A percentile compares a stretch with the other conserved stretches of the same genome.
phyloP scores from a whole-genome alignment of 1,284 basidiomycete genomes.

The Polyporus tsugae region DNA sequence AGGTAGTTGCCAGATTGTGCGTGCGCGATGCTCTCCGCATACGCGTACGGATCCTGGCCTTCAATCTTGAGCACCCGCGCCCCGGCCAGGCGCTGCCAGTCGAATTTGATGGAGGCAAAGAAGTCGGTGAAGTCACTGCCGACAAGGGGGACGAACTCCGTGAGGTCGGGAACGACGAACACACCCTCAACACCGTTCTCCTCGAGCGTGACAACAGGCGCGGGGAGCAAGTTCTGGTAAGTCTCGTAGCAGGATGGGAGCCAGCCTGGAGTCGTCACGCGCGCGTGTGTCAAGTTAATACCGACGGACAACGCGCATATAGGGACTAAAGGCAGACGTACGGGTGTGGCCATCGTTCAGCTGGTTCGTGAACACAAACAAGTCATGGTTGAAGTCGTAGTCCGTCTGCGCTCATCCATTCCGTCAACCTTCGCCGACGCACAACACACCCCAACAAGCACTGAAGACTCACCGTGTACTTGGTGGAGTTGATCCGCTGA shows the following conservation, averaged over 20 bases:
- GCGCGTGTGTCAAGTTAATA: neutral
- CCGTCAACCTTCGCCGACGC: neutral
- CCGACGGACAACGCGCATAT: neutral
- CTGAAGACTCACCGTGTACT: conserved; percentile 49
- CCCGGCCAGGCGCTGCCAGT: conserved; percentile 68
- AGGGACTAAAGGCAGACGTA: conserved; percentile 38
- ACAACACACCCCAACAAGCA: neutral
- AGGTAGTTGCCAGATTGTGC: conserved; percentile 70
- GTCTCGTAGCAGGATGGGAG: conserved; percentile 64
- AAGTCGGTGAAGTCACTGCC: conserved; percentile 51
- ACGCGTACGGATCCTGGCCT: conserved; percentile 61
- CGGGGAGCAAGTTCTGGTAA: conserved; percentile 66
- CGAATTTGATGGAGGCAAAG: conserved; percentile 58
- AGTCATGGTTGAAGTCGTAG: conserved; percentile 68
- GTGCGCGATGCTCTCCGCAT: conserved; percentile 62
- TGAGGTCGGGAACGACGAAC: conserved; percentile 61
- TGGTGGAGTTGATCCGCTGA: conserved; percentile 55
- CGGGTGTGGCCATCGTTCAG: conserved; percentile 74
- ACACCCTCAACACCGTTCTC: conserved; percentile 60
- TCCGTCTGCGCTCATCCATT: conserved; percentile 42
- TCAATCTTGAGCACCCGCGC: conserved; percentile 64
- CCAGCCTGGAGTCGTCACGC: conserved; percentile 52
- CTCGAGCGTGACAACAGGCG: conserved; percentile 64
- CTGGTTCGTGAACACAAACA: conserved; percentile 63
- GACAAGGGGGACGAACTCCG: conserved; percentile 32